phyloP scores from a whole-genome alignment of 140 eudicot genomes.

The Cichorium intybus region DNA sequence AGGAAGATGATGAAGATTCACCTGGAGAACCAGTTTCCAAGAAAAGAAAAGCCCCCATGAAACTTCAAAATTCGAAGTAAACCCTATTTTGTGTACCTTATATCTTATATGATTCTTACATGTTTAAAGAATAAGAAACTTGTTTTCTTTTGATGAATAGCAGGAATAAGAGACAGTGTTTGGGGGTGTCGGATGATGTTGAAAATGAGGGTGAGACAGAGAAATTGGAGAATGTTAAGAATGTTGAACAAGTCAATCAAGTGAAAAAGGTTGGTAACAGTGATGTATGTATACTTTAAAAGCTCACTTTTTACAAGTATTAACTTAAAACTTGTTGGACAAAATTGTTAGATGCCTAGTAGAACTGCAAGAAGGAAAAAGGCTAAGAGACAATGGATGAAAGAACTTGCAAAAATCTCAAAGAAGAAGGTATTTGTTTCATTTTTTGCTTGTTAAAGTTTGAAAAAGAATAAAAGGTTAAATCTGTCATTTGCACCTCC shows the following conservation, averaged over 20 bases:
- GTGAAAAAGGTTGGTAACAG: constrained; percentile 46
- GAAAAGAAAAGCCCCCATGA: constrained; percentile 68
- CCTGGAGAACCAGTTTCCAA: constrained; percentile 39
- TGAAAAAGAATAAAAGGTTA: constrained; percentile 3
- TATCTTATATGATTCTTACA: not conserved
- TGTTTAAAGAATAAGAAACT: not conserved
- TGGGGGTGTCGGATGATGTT: constrained; percentile 22
- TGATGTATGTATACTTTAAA: not conserved
- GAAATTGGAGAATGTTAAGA: constrained; percentile 34
- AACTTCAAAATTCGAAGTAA: constrained; percentile 52
- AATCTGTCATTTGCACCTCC: not conserved
- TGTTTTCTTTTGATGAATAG: constrained; percentile 12
- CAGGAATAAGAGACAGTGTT: constrained; percentile 56
- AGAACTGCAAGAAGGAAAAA: constrained; percentile 77
- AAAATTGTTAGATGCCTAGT: constrained; percentile 50
- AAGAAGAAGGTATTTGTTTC: constrained; percentile 41
- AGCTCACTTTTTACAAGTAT: not conserved
- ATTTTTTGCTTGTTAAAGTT: not conserved
- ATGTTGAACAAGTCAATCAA: constrained; percentile 35
- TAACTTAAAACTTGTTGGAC: not conserved
- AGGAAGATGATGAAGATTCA: constrained; percentile 42
- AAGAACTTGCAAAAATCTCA: constrained; percentile 54
- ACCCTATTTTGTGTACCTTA: constrained; percentile 10
- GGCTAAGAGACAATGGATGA: constrained; percentile 63
- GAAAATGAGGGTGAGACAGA: constrained; percentile 33